Conservation (phyloP, 2,329 filamentous ascomycete species). For the Talaromyces albobiverticillius region DNA sequence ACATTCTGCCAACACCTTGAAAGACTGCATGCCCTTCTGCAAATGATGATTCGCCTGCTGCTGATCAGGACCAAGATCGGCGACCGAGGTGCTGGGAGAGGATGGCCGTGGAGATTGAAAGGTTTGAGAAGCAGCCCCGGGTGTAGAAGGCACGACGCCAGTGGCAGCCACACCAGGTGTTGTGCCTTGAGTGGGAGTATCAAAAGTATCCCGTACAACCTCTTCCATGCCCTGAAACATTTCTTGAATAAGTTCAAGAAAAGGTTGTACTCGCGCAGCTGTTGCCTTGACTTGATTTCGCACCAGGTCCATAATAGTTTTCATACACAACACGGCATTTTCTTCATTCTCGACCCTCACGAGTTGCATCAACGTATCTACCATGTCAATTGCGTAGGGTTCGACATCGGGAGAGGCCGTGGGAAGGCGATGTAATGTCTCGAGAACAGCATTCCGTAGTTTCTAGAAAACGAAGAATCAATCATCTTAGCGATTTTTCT, state of each 20-base stretch:
- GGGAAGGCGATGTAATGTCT: conserved; percentile 86
- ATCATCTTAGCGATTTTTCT: conserved; percentile 7
- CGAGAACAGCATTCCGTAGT: conserved; percentile 87
- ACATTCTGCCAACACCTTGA: conserved; percentile 96
- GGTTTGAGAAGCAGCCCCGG: conserved; percentile 55
- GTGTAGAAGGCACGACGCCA: conserved; percentile 36
- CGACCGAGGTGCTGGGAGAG: conserved; percentile 77
- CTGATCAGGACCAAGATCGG: conserved; percentile 78
- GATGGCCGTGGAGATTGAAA: conserved; percentile 87
- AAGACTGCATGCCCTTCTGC: conserved; percentile 94
- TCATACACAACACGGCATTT: conserved; percentile 96
- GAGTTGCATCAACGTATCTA: conserved; percentile 84
- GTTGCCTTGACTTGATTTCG: conserved; percentile 86
- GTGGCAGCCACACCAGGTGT: conserved; percentile 45
- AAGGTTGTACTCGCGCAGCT: conserved; percentile 77
- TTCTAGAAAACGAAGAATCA: conserved; percentile 57
- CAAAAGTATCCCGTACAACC: conserved; percentile 92
- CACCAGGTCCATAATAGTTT: conserved; percentile 96
- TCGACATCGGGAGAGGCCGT: conserved; percentile 78
- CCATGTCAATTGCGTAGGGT: conserved; percentile 80
- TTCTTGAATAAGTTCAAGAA: conserved; percentile 88
- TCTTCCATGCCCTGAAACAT: conserved; percentile 94
- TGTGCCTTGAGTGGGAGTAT: conserved; percentile 63
- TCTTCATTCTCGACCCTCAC: conserved; percentile 95
- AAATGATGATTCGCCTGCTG: conserved; percentile 79